A percentile compares a stretch with the other conserved stretches of the same genome.
Evolutionary conservation across 306 rosid species (phyloP).

Genomic region (Comarum palustre): DNA sequence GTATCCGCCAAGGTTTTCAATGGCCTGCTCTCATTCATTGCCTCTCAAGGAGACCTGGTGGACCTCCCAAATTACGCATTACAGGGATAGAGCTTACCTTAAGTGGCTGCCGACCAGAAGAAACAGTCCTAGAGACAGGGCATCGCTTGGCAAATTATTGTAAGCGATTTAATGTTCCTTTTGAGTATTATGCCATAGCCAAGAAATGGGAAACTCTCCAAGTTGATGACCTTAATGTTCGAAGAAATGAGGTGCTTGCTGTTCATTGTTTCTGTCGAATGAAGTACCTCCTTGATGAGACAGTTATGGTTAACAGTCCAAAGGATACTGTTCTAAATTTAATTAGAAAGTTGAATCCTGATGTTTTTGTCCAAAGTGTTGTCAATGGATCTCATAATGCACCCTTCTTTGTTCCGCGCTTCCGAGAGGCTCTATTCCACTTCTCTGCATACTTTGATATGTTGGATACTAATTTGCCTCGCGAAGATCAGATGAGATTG

Average conservation of each 20-base stretch:
- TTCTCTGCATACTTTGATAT: conserved; percentile 50
- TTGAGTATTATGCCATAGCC: conserved; percentile 59
- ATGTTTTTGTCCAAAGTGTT: conserved; percentile 44
- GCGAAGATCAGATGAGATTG: conserved; percentile 43
- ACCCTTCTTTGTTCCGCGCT: conserved; percentile 64
- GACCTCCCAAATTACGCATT: conserved; percentile 40
- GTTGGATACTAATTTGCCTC: conserved; percentile 33
- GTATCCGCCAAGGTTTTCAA: conserved; percentile 27
- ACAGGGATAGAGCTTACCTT: conserved; percentile 77
- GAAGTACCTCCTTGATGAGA: conserved; percentile 59
- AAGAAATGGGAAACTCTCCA: conserved; percentile 66
- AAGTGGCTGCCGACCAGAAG: conserved; percentile 63
- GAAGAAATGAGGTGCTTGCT: conserved; percentile 36
- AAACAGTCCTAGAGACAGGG: conserved; percentile 65
- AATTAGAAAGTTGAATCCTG: conserved; percentile 60
- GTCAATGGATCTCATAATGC: conserved; percentile 60
- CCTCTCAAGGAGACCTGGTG: conserved; percentile 27
- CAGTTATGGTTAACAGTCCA: conserved; percentile 55
- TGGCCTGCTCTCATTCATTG: conserved; percentile 33
- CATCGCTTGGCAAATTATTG: conserved; percentile 65
- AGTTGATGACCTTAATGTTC: conserved; percentile 49
- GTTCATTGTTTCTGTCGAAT: conserved; percentile 49
- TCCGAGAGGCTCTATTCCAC: conserved; percentile 53
- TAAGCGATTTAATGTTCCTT: conserved; percentile 62
- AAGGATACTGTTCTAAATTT: conserved; percentile 55